These are phyloP conservation scores for Hansfordia pulvinata DNA, from an alignment of 2,329 filamentous ascomycete species.

Conservation along the genomic window DNA sequence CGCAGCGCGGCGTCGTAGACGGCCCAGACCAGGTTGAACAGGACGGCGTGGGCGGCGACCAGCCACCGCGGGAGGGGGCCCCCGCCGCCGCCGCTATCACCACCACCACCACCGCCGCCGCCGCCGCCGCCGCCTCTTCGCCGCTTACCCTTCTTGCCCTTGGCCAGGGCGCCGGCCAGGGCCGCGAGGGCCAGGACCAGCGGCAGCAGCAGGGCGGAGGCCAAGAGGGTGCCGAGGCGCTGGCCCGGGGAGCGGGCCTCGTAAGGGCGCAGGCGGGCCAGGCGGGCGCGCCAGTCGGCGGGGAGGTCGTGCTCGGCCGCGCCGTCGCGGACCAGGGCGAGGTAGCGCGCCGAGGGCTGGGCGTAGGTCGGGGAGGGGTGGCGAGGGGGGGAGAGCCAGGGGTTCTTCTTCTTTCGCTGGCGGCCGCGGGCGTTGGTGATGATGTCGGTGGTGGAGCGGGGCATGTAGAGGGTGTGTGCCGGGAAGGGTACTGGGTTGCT, in stretches of 20 bases:
- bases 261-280: conserved; percentile 58
- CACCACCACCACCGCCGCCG: conserved; percentile 28
- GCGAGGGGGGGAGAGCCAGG: conserved; percentile 29
- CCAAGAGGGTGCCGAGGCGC: conserved; percentile 46
- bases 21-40: conserved; percentile 38
- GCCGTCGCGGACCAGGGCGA: conserved; percentile 67
- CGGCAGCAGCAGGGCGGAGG: conserved; percentile 47
- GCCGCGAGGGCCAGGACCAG: conserved; percentile 32
- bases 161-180: conserved; percentile 33
- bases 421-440: conserved; percentile 6
- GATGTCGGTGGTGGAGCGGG: conserved; percentile 20
- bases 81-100: no score
- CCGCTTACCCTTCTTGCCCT: conserved; percentile 35
- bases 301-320: conserved; percentile 73
- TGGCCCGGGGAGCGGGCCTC: conserved; percentile 55
- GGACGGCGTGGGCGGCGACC: no score
- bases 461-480: conserved; percentile 74
- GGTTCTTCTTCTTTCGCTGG: conserved; percentile 14
- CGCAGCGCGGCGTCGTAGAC: conserved; percentile 53
- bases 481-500: conserved; percentile 51
- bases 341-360: conserved; percentile 72
- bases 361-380: conserved; percentile 60
- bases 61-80: no score
- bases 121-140: conserved; percentile 54
- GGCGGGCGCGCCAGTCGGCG: conserved; percentile 59